phyloP scores from a whole-genome alignment of 139 green algal genomes.

The Deuterostichococcus epilithicus region DNA sequence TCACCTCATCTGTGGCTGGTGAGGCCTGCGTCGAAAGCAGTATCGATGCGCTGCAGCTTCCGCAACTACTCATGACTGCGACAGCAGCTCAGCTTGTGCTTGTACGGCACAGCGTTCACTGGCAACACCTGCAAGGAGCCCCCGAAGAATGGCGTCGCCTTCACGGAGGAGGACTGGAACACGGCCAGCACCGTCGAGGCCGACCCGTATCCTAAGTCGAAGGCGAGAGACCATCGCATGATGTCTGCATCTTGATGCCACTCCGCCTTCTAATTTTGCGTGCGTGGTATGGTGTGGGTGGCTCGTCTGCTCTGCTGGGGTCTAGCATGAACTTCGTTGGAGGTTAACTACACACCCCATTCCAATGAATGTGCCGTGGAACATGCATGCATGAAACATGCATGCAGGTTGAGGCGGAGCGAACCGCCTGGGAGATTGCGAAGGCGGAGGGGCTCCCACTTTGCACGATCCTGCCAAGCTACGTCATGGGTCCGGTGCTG shows the following conservation, averaged over 20 bases:
- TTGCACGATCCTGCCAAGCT: slow-evolving; percentile 73
- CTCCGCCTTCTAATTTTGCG: too few relatives aligned
- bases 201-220: slow-evolving; percentile 42
- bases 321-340: too few relatives aligned
- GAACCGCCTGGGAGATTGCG: slow-evolving; percentile 53
- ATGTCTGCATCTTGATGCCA: too few relatives aligned
- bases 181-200: slow-evolving; percentile 32
- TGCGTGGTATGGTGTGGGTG: too few relatives aligned
- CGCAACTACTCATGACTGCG: slow-evolving; percentile 21
- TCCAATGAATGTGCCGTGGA: too few relatives aligned
- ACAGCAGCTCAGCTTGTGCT: slow-evolving; percentile 7
- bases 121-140: slow-evolving; percentile 19
- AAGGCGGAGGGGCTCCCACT: slow-evolving; percentile 52
- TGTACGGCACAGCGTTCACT: too few relatives aligned
- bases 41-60: too few relatives aligned
- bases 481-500: slow-evolving; percentile 65
- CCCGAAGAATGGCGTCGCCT: slow-evolving; percentile 38
- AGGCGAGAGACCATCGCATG: background rate
- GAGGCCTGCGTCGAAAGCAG: background rate
- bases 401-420: slow-evolving; percentile 46
- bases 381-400: background rate
- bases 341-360: too few relatives aligned
- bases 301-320: too few relatives aligned
- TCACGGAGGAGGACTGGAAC: slow-evolving; percentile 80
- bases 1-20: slow-evolving; percentile 66